Evolutionary conservation across 495 filamentous ascomycete species (phyloP), one percentile per base, ranked within the genome.

Genomic region (Penicillium fimorum): DNA sequence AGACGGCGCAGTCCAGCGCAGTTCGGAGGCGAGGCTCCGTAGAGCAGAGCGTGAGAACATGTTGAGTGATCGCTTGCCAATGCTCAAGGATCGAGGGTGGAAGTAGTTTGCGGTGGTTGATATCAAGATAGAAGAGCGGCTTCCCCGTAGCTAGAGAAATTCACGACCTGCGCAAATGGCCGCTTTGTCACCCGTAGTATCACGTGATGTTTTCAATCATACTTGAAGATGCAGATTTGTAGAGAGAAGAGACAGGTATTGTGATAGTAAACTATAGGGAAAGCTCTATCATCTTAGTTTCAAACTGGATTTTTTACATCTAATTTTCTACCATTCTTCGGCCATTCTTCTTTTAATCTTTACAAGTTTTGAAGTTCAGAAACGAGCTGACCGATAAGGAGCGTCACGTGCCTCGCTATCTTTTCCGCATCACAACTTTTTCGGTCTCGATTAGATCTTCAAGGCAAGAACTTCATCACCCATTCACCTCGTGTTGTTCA

Each of bases 41-140:
- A 76, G 57, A 50, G 69, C 63, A 12, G 75, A 71, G 50, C 75
- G 75, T 41, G 73, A 72, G 49, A 78, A 75, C 76, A 78, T 78
- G 8, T 41, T 67, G 57, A 53, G 7, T 41, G 40, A 45, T 49
- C 45, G 47, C 42, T 57, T 48, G 57, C 50, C 47, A 44, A 38
- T 46, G 15, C 33, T 47, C 54, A 53, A 47, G 44, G 24, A 53
- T 57, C 57, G 53, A 49, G 54, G 53, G 60, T 59, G 49, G 27
- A 47, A 58, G 43, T 62, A 55, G 59, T 55, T 55, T 20, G 22
- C 48, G 38, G 47, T 55, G 40, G 48, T 53, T 55, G 49, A 17
- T 35, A 43, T 47, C 56, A 50, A 40, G 50, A 53, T 51, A 30
- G 42, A 55, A 47, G 52, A 56, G 55, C 57, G 62, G 54, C 32